A percentile compares a stretch with the other conserved stretches of the same genome.
These are phyloP conservation scores for Glutinoglossum americanum DNA, from an alignment of 495 filamentous ascomycete genomes.

Conservation along the genomic window DNA sequence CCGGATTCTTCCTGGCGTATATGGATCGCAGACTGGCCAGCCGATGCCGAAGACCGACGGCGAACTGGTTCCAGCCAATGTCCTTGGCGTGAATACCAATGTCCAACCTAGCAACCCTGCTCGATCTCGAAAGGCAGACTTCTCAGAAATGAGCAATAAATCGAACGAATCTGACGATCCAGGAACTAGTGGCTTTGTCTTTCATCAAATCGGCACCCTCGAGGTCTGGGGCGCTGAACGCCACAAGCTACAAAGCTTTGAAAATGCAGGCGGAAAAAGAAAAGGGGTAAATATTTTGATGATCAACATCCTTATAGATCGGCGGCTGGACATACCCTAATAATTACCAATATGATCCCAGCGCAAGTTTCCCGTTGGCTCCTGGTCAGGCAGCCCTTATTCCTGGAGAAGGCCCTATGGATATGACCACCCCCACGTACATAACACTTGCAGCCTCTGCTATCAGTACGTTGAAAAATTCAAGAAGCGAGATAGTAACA, in stretches of 20 bases:
- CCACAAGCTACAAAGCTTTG: not conserved
- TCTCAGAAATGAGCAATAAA: not conserved
- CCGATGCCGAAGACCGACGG: not conserved
- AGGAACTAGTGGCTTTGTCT: not conserved
- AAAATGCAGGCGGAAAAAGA: too few species aligned
- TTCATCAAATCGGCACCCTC: not conserved
- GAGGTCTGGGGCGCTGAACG: not conserved
- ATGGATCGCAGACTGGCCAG: not conserved
- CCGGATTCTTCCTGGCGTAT: not conserved
- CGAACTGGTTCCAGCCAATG: not conserved
- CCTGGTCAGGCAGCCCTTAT: too few species aligned
- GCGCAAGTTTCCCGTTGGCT: too few species aligned
- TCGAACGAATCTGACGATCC: not conserved
- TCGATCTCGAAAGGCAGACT: not conserved
- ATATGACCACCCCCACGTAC: too few species aligned
- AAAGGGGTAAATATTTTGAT: too few species aligned
- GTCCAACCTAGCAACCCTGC: not conserved
- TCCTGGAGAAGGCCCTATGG: too few species aligned
- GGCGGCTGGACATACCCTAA: too few species aligned
- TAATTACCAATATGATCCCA: too few species aligned
- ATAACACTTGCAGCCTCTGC: too few species aligned
- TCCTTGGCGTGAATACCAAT: not conserved
- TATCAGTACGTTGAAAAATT: too few species aligned
- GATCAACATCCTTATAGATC: too few species aligned
- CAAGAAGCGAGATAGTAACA: too few species aligned